phyloP scores from a whole-genome alignment of 257 asterid species.

The Cinchona pubescens region DNA sequence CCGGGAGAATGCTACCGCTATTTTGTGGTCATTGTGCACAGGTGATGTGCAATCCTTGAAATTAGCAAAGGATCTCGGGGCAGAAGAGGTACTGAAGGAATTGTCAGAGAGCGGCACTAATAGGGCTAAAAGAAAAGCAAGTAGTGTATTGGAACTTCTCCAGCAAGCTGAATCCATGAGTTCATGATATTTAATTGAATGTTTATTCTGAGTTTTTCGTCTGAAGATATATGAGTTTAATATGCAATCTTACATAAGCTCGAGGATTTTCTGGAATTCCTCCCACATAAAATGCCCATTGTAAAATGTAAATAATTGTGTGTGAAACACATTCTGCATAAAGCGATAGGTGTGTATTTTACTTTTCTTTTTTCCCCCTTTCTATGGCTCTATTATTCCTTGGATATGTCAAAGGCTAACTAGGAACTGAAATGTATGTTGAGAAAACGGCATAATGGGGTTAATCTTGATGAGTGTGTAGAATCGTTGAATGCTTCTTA shows the following conservation, averaged over 20 bases:
- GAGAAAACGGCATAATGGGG: background rate
- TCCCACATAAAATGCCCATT: background rate
- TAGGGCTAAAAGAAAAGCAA: constrained; percentile 89
- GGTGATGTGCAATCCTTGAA: constrained; percentile 50
- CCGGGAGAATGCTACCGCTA: constrained; percentile 81
- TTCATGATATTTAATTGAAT: constrained; percentile 30
- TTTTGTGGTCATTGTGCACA: constrained; percentile 74
- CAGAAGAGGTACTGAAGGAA: constrained; percentile 75
- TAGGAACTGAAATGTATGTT: background rate
- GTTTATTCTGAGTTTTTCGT: background rate
- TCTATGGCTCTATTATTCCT: background rate
- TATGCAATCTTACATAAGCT: background rate
- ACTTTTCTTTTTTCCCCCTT: background rate
- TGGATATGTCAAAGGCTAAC: background rate
- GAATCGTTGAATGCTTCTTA: background rate
- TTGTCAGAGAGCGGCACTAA: constrained; percentile 81
- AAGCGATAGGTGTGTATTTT: background rate
- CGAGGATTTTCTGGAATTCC: background rate
- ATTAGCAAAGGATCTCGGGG: constrained; percentile 71
- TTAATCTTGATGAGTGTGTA: background rate
- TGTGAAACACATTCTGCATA: background rate
- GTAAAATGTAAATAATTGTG: background rate
- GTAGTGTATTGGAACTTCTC: constrained; percentile 71
- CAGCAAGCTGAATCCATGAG: constrained; percentile 47
- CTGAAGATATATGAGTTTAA: background rate